These are phyloP conservation scores for Styphnolobium japonicum DNA, from an alignment of 306 rosid species.

Conservation along the genomic window DNA sequence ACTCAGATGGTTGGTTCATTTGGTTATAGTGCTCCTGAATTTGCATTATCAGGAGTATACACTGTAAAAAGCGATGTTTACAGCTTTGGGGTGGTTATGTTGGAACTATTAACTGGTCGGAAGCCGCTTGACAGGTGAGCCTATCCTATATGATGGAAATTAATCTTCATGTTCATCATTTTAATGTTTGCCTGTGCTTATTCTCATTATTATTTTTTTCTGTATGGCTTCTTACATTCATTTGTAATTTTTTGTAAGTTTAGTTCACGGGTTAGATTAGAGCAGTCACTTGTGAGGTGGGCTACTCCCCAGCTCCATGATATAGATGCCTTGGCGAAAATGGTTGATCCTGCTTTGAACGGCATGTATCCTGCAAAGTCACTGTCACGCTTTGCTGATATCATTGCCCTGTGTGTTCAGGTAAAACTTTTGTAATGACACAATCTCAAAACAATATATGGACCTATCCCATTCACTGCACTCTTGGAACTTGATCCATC, in stretches of 20 bases:
- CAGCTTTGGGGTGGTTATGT: conserved; percentile 98
- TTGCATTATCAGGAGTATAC: conserved; percentile 87
- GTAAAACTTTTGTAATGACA: conserved; percentile 39
- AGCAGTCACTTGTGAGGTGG: conserved; percentile 98
- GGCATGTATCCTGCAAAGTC: conserved; percentile 99
- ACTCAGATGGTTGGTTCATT: conserved; percentile 97
- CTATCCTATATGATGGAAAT: neutral
- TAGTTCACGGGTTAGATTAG: conserved; percentile 85
- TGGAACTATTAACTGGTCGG: conserved; percentile 91
- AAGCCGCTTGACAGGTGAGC: conserved; percentile 92
- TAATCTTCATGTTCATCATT: neutral
- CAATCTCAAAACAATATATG: neutral
- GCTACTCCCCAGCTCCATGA: conserved; percentile 99
- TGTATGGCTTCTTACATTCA: conserved; percentile 9
- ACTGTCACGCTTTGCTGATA: conserved; percentile 89
- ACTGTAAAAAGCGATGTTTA: conserved; percentile 97
- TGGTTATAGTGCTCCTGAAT: conserved; percentile 98
- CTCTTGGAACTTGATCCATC: neutral
- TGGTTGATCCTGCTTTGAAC: conserved; percentile 89
- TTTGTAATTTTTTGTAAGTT: conserved; percentile 12
- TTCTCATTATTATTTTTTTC: conserved; percentile 3
- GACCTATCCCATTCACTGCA: neutral
- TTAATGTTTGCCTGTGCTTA: neutral
- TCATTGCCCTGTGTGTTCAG: conserved; percentile 96
- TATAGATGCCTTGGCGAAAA: conserved; percentile 89